Evolutionary conservation across 1,284 basidiomycete species (phyloP), one percentile per base, ranked within the genome.

Genomic region (Irpex lacteus): DNA sequence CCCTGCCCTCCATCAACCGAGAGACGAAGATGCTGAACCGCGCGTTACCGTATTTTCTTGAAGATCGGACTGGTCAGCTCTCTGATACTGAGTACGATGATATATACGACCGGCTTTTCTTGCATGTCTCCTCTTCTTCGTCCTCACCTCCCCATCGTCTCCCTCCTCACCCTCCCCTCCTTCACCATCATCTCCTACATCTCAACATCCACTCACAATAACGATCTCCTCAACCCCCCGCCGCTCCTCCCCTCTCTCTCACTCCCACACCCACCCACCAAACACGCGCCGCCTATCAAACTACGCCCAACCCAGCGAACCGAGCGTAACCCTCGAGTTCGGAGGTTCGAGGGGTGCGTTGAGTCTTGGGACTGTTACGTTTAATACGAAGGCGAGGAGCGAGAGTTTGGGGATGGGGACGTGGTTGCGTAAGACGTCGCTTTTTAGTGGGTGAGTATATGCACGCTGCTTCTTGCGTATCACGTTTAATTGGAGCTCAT

Each of bases 31-130:
- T 76, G 63, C 74, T 74, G 59, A 70, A 71, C 66, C 69, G 69
- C 59, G 73, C 78, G 2, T 78, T 85, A 68, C 81, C 82, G 38
- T 87, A 79, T 75, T 81, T 83, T 60, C 80, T 91, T 60, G 89
- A 91, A 74, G 89, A 91, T 77, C 84, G 88, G 58, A 87, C 88
- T 0, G 88, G 85, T 18, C 74, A 78, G 15, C 76, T 82, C 65
- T 76, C 78, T 9, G 75, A 76, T 57, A 82, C 87, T 0, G 88
- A 90, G 76, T 90, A 85, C 68, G 87, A 91, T 70, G 89, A 91
- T 69, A 83, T 90, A 67, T 91, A 91, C 71, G 89, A 91, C 75
- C 84, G 89, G 62, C 75, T 85, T 67, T 91, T 89, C 76, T 81
- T 89, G 63, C 87, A 85, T 63, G 79, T 90, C 53, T 74, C 80